Conservation (phyloP, 176 grass and related monocot species). For the Oryza officinalis region DNA sequence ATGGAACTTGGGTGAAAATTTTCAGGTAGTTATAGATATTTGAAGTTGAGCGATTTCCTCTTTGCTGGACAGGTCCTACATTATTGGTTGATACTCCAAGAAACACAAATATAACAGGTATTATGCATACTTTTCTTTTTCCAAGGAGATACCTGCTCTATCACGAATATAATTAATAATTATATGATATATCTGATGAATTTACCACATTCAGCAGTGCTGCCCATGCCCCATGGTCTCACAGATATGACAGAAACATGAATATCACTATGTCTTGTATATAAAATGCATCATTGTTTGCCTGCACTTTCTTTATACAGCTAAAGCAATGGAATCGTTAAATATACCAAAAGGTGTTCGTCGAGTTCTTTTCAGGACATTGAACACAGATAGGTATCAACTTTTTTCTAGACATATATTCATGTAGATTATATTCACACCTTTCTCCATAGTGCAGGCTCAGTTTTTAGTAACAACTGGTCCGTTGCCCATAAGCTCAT, state of each 20-base stretch:
- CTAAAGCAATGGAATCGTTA: slow-evolving; percentile 72
- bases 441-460: not conserved
- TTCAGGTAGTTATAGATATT: not conserved
- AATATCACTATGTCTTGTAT: not conserved
- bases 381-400: slow-evolving; percentile 78
- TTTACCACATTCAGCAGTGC: not conserved
- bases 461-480: not conserved
- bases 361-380: slow-evolving; percentile 80
- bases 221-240: not conserved
- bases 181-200: not conserved
- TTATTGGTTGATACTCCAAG: slow-evolving; percentile 88
- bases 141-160: not conserved
- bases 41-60: slow-evolving; percentile 1
- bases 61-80: slow-evolving; percentile 66
- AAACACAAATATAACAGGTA: slow-evolving; percentile 94
- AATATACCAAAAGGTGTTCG: slow-evolving; percentile 72
- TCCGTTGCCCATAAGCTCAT: not conserved
- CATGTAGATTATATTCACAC: not conserved
- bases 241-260: not conserved
- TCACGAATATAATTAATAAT: not conserved
- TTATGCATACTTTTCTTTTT: not conserved
- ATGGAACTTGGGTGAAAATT: not conserved
- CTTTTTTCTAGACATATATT: not conserved
- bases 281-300: not conserved
- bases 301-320: slow-evolving; percentile 35